Evolutionary conservation across 345 rosid genomes (phyloP), one percentile per base, ranked within the genome.

Genomic region (Murraya paniculata): DNA sequence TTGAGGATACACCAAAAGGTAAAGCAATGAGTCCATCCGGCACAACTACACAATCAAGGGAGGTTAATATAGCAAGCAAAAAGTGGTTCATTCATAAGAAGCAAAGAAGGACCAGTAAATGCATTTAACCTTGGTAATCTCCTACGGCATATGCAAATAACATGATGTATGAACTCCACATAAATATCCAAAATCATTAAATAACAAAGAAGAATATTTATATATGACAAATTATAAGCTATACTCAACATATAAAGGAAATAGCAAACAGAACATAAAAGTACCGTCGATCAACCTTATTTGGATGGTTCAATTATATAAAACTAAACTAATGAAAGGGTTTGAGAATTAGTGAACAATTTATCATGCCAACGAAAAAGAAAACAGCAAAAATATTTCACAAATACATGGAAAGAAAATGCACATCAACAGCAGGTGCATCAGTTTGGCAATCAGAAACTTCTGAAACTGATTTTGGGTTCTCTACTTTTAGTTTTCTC

Each of bases 1-100:
- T 73, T 95, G 98, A 66, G 99, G 99, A 84, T 95, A 92, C 74
- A 93, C 99, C 87, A 93, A 89, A 57, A 92, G 84, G 85, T 93
- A 95, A 65, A 93, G 94, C 76, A 95, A 82, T 9, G 98, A 70
- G 88, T 95, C 99, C 97, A 91, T 93, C 85, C 98, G 93, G 73
- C 80, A 71, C 64, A 93, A 85, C 98, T 93, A 68, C 82, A 84
- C 28, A 65, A 67, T 60, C 66, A 80, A 57, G 38, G 30, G 31
- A 61, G 33, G 35, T 10, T 35, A 28, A 25, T 45, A 74, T 24
- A 45, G 68, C 31, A 21, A 76, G 19, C 53, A 73, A 14, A 38
- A 18, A 36, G 59, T 36, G 27, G 41, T 56, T n/a, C 65, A 45
- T 36, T 77, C 48, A 61, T 27, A 14, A 16, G 71, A 64, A 33